Evolutionary conservation across 768 basidiomycete species (phyloP), one percentile per base, ranked within the genome.

Genomic region (Suillus hirtellus): DNA sequence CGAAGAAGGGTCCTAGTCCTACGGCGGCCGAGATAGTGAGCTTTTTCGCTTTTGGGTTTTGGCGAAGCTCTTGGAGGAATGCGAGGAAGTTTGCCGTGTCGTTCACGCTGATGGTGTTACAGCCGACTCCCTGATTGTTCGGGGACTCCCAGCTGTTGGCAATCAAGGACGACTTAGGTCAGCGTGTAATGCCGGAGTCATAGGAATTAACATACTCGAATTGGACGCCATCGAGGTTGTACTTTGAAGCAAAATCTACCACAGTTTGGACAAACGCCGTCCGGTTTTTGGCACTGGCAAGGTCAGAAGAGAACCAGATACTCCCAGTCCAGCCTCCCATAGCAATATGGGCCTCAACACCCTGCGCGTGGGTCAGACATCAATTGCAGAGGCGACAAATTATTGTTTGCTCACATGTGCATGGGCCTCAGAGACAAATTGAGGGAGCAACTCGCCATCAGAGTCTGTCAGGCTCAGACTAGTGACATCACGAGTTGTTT

Each of bases 131-230:
- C 59, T 80, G 76, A 5, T 75, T 67, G 61, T 81, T 84, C 1
- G 95, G 94, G 71, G 90, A 95, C 75, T 96, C 95, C 93, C 94
- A 96, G 69, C 92, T 94, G 60, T 34, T 31, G 46, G 15, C 60
- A 64, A 79, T 24, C 19, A n/a, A 15, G 14, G 14, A 24, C 7
- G 14, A 47, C n/a, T n/a, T 2, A 1, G 17, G 3, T 73, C 6
- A 70, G 54, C 21, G 31, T 1, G 1, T 50, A n/a, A 21, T 8
- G 52, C 19, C 4, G 24, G 12, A 42, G 4, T 37, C 2, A 55
- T 55, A 24, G 19, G 14, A 9, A 8, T 27, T 11, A 4, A 60
- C 72, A 1, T 60, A 76, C 74, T 72, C 71, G 42, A 76, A 73
- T 24, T 67, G 83, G 56, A 90, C 73, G 15, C 88, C 87, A 64